Evolutionary conservation across 768 basidiomycete genomes (phyloP).

Genomic region (Hygrocybe coccinea): DNA sequence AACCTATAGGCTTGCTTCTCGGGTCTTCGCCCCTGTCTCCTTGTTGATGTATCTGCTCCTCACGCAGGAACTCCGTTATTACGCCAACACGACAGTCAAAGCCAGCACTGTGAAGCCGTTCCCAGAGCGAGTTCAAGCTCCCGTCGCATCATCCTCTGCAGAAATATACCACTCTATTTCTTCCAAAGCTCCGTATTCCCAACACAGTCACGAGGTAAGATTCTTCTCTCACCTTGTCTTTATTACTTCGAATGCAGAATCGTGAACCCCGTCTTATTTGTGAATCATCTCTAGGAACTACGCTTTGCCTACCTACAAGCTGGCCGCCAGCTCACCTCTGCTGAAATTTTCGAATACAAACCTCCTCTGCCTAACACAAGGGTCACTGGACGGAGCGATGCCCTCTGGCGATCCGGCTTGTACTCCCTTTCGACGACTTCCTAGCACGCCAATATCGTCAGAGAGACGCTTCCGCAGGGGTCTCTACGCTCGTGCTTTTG

Average conservation of each 20-base stretch:
- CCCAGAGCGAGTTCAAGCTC: slow-evolving; percentile 4
- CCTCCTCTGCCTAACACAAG: not conserved
- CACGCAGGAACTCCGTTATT: not conserved
- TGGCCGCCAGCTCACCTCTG: slow-evolving; percentile 44
- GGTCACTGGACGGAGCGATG: too few relatives aligned
- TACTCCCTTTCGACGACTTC: too few relatives aligned
- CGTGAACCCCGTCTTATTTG: not conserved
- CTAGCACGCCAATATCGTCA: too few relatives aligned
- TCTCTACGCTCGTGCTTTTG: too few relatives aligned
- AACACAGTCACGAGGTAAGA: slow-evolving; percentile 47
- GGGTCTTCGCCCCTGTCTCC: too few relatives aligned
- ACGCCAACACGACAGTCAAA: not conserved
- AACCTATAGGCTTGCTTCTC: too few relatives aligned
- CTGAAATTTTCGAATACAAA: slow-evolving; percentile 9
- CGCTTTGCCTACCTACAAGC: slow-evolving; percentile 42
- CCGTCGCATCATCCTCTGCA: slow-evolving; percentile 11
- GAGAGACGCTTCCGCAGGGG: too few relatives aligned
- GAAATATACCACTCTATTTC: slow-evolving; percentile 37
- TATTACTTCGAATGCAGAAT: too few relatives aligned
- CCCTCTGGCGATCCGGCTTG: too few relatives aligned
- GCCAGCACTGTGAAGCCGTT: too few relatives aligned
- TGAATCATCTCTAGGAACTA: slow-evolving; percentile 39
- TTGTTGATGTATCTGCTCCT: not conserved
- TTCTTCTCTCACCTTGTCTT: too few relatives aligned
- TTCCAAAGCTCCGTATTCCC: slow-evolving; percentile 33